phyloP scores from a whole-genome alignment of 2,329 filamentous ascomycete genomes.

The Rosellinia necatrix region DNA sequence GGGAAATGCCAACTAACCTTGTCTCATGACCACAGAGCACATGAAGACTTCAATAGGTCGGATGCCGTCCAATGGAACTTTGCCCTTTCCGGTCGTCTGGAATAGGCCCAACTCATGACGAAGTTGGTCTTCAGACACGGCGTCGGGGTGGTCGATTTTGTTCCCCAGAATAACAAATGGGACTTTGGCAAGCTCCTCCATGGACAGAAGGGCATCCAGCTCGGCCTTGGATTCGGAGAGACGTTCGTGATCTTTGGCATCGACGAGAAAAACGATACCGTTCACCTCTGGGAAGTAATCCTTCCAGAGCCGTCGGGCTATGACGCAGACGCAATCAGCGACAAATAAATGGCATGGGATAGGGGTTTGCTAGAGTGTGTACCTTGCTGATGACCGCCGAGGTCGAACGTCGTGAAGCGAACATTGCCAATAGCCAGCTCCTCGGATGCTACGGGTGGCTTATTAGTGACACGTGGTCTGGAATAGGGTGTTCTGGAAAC shows the following conservation, averaged over 20 bases:
- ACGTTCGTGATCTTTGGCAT: slow-evolving; percentile 96
- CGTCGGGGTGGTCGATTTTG: slow-evolving; percentile 98
- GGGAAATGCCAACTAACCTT: slow-evolving; percentile 61
- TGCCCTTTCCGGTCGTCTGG: slow-evolving; percentile 96
- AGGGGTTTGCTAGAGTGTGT: too few relatives aligned
- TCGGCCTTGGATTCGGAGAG: slow-evolving; percentile 94
- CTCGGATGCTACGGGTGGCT: slow-evolving; percentile 69
- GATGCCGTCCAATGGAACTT: slow-evolving; percentile 89
- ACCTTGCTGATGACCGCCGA: slow-evolving; percentile 93
- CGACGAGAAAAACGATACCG: slow-evolving; percentile 96
- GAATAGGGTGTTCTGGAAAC: slow-evolving; percentile 22
- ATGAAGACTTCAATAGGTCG: slow-evolving; percentile 97
- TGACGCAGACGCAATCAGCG: slow-evolving; percentile 13
- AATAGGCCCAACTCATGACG: slow-evolving; percentile 90
- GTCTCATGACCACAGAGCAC: slow-evolving; percentile 98
- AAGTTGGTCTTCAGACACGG: slow-evolving; percentile 93
- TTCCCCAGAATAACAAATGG: slow-evolving; percentile 96
- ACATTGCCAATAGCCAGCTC: slow-evolving; percentile 92
- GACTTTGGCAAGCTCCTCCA: slow-evolving; percentile 96
- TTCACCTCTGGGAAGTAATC: slow-evolving; percentile 97
- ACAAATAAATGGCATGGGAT: background rate
- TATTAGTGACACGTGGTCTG: slow-evolving; percentile 32
- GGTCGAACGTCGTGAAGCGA: slow-evolving; percentile 91
- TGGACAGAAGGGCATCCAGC: slow-evolving; percentile 90
- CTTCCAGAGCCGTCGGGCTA: slow-evolving; percentile 91